A percentile compares a stretch with the other conserved stretches of the same genome.
phyloP scores from a whole-genome alignment of 169 alveolate species.

The Plasmodium malariae region DNA sequence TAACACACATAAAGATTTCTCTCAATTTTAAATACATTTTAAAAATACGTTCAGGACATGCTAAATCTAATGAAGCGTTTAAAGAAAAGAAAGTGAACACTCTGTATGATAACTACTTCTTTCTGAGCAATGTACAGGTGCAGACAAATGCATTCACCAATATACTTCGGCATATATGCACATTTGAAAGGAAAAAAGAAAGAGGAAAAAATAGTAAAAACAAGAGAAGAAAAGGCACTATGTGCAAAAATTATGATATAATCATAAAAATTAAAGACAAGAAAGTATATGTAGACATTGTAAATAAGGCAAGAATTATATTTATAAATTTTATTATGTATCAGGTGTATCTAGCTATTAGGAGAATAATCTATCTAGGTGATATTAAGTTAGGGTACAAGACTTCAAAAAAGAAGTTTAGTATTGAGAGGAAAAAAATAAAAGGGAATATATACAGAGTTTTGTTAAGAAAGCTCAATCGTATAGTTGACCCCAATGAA shows the following conservation, averaged over 20 bases:
- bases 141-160: neutral
- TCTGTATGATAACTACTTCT: neutral
- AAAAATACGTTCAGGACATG: too few relatives aligned
- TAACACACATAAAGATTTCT: neutral
- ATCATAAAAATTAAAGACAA: conserved; percentile 4
- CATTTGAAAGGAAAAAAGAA: conserved; percentile 4
- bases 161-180: conserved; percentile 1
- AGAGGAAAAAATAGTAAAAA: neutral
- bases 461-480: neutral
- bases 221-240: neutral
- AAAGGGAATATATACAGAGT: neutral
- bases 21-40: conserved; percentile 7
- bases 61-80: neutral
- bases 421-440: conserved; percentile 3
- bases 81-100: neutral
- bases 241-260: neutral
- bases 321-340: conserved; percentile 30
- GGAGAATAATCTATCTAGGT: conserved; percentile 14
- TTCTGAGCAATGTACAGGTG: conserved; percentile 19
- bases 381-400: neutral
- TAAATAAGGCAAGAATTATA: conserved; percentile 23
- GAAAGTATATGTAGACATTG: conserved; percentile 14
- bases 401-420: neutral
- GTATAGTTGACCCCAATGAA: neutral
- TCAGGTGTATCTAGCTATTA: conserved; percentile 27